Evolutionary conservation across 768 basidiomycete species (phyloP).

Genomic region (Favolaschia claudopus): DNA sequence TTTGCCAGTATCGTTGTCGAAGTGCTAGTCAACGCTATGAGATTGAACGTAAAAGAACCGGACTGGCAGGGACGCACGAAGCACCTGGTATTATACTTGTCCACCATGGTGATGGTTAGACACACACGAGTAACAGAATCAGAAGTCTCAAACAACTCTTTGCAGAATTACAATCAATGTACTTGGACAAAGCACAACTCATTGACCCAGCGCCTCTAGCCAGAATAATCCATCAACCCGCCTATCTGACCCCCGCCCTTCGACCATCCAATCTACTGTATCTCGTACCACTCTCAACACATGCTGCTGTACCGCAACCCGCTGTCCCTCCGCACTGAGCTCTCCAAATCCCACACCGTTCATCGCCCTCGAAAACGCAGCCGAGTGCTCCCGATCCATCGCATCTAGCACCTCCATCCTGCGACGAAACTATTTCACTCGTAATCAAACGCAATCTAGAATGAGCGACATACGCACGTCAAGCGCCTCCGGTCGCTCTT

Average conservation of each 20-base stretch:
- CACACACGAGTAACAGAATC: no score
- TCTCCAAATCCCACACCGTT: slow-evolving; percentile 1
- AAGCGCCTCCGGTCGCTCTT: not conserved
- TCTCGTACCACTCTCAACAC: not conserved
- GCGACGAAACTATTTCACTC: not conserved
- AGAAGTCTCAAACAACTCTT: no score
- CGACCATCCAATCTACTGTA: not conserved
- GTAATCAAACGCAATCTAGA: not conserved
- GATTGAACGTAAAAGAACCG: no score
- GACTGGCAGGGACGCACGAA: no score
- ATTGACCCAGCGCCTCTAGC: slow-evolving; percentile 12
- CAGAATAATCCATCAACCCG: slow-evolving; percentile 23
- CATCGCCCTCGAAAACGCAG: slow-evolving; percentile 4
- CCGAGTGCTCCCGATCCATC: not conserved
- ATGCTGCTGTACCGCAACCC: slow-evolving; percentile 3
- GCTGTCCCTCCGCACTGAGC: slow-evolving; percentile 7
- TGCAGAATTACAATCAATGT: no score
- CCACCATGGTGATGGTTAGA: no score
- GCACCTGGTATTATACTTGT: no score
- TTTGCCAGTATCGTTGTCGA: no score
- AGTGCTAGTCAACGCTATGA: no score
- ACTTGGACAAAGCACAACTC: no score
- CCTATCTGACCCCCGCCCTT: not conserved
- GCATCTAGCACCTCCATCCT: not conserved
- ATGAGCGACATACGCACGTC: not conserved